Conservation (phyloP, 768 basidiomycete genomes). For the Tylopilus sp. region DNA sequence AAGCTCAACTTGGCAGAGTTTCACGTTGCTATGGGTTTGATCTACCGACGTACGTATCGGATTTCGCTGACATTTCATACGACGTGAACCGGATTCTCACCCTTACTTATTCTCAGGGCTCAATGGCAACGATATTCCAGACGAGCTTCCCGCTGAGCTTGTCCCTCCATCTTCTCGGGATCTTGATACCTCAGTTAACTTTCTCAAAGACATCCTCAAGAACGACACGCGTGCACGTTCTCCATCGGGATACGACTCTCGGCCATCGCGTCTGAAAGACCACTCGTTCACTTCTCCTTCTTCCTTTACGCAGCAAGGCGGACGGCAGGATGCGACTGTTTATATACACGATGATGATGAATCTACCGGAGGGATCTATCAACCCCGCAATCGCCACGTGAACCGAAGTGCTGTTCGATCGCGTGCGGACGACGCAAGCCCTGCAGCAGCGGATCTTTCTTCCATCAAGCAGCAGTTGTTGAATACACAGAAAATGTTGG, state of each 20-base stretch:
- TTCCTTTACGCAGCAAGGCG: constrained; percentile 44
- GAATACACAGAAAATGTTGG: constrained; percentile 77
- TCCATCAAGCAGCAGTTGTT: constrained; percentile 84
- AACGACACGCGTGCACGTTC: constrained; percentile 79
- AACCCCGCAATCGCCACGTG: constrained; percentile 77
- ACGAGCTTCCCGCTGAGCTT: constrained; percentile 82
- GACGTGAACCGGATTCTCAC: neutral
- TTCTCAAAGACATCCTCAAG: constrained; percentile 83
- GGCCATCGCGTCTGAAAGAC: constrained; percentile 59
- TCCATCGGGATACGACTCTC: constrained; percentile 48
- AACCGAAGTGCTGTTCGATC: constrained; percentile 80
- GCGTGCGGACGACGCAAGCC: constrained; percentile 60
- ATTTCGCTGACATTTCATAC: neutral
- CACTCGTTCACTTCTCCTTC: constrained; percentile 66
- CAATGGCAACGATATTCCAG: constrained; percentile 90
- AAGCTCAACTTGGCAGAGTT: constrained; percentile 96
- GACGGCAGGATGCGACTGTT: constrained; percentile 83
- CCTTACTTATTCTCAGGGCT: constrained; percentile 52
- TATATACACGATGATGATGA: constrained; percentile 78
- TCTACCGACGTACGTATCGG: constrained; percentile 90
- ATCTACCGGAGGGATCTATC: constrained; percentile 66
- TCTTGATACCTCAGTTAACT: constrained; percentile 84
- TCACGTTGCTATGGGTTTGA: constrained; percentile 97
- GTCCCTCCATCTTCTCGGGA: constrained; percentile 89
- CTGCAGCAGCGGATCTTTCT: constrained; percentile 63